A percentile compares a stretch with the other conserved stretches of the same genome.
These are phyloP conservation scores for Penicillium digitatum DNA, from an alignment of 2,329 filamentous ascomycete genomes.

Conservation along the genomic window DNA sequence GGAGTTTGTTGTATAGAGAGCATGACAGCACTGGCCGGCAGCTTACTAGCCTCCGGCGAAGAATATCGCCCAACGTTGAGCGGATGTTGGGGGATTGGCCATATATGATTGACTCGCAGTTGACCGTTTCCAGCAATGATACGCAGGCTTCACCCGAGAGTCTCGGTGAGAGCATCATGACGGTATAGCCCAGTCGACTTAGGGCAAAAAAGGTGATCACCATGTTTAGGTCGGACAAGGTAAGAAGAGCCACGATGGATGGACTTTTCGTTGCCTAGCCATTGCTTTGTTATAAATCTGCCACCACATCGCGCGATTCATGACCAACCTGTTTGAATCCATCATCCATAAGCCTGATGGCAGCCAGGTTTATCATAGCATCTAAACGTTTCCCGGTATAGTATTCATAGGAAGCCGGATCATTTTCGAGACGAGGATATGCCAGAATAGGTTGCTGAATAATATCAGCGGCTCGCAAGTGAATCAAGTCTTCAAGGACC, in stretches of 20 bases:
- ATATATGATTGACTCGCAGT: constrained; percentile 37
- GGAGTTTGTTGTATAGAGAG: constrained; percentile 1
- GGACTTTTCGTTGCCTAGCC: constrained; percentile 17
- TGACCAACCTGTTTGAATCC: constrained; percentile 27
- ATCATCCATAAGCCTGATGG: constrained; percentile 29
- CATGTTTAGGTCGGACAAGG: constrained; percentile 42
- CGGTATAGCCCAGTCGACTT: constrained; percentile 44
- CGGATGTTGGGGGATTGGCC: constrained; percentile 35
- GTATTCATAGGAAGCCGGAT: constrained; percentile 37
- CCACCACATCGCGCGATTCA: accelerated
- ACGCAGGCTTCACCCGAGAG: constrained; percentile 42
- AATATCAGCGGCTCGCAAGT: constrained; percentile 37
- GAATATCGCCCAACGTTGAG: constrained; percentile 29
- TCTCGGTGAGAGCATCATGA: constrained; percentile 45
- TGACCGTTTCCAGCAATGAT: constrained; percentile 38
- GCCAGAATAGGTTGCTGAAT: constrained; percentile 43
- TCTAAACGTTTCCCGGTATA: constrained; percentile 43
- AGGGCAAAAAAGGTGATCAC: constrained; percentile 45
- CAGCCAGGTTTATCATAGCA: constrained; percentile 34
- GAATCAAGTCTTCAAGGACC: constrained; percentile 44
- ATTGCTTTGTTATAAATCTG: background rate
- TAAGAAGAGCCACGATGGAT: constrained; percentile 39
- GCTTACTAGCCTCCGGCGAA: constrained; percentile 22
- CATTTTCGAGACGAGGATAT: constrained; percentile 36
- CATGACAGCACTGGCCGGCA: constrained; percentile 25